These are phyloP conservation scores for Cymbopogon flexuosus DNA, from an alignment of 202 grass and related monocot genomes.

Conservation along the genomic window DNA sequence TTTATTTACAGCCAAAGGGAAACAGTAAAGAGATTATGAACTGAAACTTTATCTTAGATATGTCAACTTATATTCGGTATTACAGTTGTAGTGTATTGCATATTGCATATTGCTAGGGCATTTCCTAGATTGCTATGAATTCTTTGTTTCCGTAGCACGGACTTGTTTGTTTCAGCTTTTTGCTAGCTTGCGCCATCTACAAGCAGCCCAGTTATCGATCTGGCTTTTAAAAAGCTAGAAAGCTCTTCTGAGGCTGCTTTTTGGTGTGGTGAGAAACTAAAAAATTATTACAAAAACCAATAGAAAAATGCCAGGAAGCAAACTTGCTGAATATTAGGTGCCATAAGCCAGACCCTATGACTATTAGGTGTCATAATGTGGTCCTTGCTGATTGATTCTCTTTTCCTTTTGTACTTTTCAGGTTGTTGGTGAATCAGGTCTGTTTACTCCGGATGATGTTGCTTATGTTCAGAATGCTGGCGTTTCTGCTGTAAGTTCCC, in stretches of 20 bases:
- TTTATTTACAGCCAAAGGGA: neutral
- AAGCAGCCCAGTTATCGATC: no score
- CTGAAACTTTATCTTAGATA: conserved; percentile 8
- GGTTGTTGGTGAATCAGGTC: conserved; percentile 89
- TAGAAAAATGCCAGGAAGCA: neutral
- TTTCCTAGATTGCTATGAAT: neutral
- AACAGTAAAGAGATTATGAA: conserved; percentile 2
- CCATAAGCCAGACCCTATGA: neutral
- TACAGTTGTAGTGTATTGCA: neutral
- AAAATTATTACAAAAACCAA: neutral
- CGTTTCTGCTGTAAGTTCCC: conserved; percentile 60
- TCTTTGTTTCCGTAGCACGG: neutral
- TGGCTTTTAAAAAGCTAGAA: no score
- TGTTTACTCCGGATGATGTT: conserved; percentile 71
- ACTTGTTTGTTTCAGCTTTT: neutral
- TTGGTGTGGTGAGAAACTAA: no score
- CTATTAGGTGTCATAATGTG: neutral
- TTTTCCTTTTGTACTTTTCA: conserved; percentile 30
- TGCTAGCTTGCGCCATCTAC: no score
- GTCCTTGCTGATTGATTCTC: neutral
- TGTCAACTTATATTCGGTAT: neutral
- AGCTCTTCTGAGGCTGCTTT: no score
- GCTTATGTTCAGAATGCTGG: conserved; percentile 78
- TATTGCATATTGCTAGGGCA: neutral
- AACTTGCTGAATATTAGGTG: neutral